phyloP scores from a whole-genome alignment of 345 rosid species.

The Citrus maxima region DNA sequence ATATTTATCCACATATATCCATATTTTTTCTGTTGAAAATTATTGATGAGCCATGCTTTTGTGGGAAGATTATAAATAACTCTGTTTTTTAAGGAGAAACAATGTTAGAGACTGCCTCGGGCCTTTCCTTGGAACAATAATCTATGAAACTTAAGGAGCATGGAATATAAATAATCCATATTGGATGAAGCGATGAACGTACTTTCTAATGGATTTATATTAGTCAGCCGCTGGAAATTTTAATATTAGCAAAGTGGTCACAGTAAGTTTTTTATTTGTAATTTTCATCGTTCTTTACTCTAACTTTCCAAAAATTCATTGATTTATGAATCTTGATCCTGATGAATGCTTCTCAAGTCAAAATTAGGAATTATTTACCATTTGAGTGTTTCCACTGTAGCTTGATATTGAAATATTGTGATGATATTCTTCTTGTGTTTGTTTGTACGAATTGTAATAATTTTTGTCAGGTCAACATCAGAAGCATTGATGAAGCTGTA shows the following conservation, averaged over 20 bases:
- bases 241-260: background rate
- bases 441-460: background rate
- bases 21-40: background rate
- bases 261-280: background rate
- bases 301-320: background rate
- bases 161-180: too few relatives aligned
- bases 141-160: too few relatives aligned
- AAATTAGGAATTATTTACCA: background rate
- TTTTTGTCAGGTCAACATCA: constrained; percentile 73
- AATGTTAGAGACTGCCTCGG: too few relatives aligned
- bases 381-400: constrained; percentile 6
- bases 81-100: too few relatives aligned
- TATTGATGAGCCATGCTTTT: background rate
- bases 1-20: background rate
- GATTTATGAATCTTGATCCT: background rate
- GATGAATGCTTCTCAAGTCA: background rate
- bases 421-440: background rate
- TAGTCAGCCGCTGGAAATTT: background rate
- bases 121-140: too few relatives aligned
- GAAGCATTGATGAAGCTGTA: constrained; percentile 93
- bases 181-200: background rate
- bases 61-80: too few relatives aligned
- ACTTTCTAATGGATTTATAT: background rate
- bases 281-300: background rate
- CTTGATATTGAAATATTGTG: background rate